phyloP scores from a whole-genome alignment of 768 basidiomycete genomes.

The Suillus brevipes region DNA sequence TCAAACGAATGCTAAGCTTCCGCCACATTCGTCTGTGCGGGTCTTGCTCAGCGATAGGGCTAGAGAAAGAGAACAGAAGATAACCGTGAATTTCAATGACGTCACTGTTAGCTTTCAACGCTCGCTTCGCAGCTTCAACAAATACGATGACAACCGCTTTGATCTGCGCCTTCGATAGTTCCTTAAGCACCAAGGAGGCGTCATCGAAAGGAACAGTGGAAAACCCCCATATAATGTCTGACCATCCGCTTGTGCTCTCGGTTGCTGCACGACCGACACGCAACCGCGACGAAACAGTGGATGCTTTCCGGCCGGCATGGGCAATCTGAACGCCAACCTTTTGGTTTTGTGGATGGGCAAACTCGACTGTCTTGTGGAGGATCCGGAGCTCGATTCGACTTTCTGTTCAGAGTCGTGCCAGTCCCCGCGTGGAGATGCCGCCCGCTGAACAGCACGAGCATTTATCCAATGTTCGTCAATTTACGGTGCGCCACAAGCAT shows the following conservation, averaged over 20 bases:
- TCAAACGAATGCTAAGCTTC: constrained; percentile 64
- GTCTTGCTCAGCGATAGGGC: constrained; percentile 66
- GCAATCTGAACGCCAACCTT: constrained; percentile 78
- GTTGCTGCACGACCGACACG: constrained; percentile 37
- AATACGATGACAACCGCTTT: constrained; percentile 61
- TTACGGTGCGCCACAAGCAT: constrained; percentile 76
- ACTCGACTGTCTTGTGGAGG: constrained; percentile 70
- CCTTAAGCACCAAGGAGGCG: constrained; percentile 55
- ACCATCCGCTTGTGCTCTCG: constrained; percentile 55
- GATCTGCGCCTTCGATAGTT: constrained; percentile 56
- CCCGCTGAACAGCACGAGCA: constrained; percentile 19
- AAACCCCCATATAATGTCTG: constrained; percentile 61
- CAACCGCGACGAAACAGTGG: constrained; percentile 44
- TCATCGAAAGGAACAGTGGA: constrained; percentile 56
- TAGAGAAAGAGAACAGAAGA: constrained; percentile 66
- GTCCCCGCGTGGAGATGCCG: constrained; percentile 68
- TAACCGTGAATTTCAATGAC: constrained; percentile 72
- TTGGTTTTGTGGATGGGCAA: constrained; percentile 67
- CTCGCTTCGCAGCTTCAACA: constrained; percentile 50
- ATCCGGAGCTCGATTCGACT: constrained; percentile 59
- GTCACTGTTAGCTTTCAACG: constrained; percentile 65
- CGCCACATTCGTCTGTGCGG: constrained; percentile 73
- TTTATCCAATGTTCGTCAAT: constrained; percentile 7
- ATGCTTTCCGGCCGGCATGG: constrained; percentile 74
- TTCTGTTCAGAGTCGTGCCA: constrained; percentile 49